Evolutionary conservation across 352 stramenopile species (phyloP), one percentile per base, ranked within the genome.

Genomic region (Pythium grandisporangium): DNA sequence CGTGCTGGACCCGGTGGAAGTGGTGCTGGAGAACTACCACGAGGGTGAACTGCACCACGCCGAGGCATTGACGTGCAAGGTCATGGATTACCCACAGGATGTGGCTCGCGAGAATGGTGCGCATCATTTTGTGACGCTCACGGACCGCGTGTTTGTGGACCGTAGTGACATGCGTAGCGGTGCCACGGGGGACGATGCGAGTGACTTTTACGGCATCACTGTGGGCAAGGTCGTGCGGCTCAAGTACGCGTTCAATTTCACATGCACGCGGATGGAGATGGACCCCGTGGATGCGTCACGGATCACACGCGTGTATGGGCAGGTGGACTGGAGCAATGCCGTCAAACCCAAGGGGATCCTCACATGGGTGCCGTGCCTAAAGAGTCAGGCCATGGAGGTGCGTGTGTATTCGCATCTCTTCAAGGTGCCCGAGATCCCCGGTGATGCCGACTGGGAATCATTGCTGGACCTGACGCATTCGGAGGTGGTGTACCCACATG

Each of bases 391-490:
- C 30, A 56, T 88, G 26, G 95, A 99, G 55, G 79, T 98, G 26
- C 91, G 96, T 42, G 66, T 98, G 35, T 99, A 99, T 72, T 93
- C 90, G 52, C 82, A 98, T 58, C 73, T 99, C 30, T 99, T 99
- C 59, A 93, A 83, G 41, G 90, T 97, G 25, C 84, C 92, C 1
- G 79, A 89, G 51, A 61, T 93, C 10, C 66, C 50, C 29, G 63
- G 70, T 26, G 36, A 24, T 10, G 39, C 46, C 1, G 67, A 93
- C 60, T 93, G 79, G 79, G 74, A 86, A 38, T 62, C 54, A 34
- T 64, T 96, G 19, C 74, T 96, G 26, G 86, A 97, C 55, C 76
- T 77, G 19, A 71, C 77, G 42, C 67, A 84, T 44, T 84, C 93
- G 16, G 79, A 93, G 60, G 57, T 77, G 23, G 76, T 93, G 42